These are phyloP conservation scores for Blastobotrys raffinosifermentans DNA, from an alignment of 1,139 yeast species.

Conservation along the genomic window DNA sequence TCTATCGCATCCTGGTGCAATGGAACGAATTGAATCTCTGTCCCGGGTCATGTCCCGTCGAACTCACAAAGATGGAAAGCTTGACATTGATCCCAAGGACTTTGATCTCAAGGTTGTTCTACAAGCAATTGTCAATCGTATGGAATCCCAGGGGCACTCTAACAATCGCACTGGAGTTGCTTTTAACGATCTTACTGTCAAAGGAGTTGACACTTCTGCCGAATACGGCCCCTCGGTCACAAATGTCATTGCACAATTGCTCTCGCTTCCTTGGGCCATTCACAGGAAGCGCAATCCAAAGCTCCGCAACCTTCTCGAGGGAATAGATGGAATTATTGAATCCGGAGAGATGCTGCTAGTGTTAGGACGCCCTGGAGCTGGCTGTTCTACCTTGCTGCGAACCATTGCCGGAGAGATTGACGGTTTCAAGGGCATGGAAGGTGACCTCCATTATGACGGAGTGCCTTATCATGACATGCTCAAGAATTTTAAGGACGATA, in stretches of 20 bases:
- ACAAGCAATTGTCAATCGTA: conserved; percentile 27
- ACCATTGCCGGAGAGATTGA: conserved; percentile 46
- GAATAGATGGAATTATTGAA: conserved; percentile 14
- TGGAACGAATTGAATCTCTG: conserved; percentile 37
- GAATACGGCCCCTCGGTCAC: conserved; percentile 47
- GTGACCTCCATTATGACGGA: conserved; percentile 48
- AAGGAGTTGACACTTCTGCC: conserved; percentile 48
- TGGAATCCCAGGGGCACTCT: conserved; percentile 40
- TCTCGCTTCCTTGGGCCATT: too few species aligned
- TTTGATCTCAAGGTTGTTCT: conserved; percentile 39
- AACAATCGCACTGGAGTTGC: conserved; percentile 47
- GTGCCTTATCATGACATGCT: conserved; percentile 44
- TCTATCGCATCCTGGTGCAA: conserved; percentile 27
- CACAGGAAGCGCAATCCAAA: too few species aligned
- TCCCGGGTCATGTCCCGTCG: conserved; percentile 40
- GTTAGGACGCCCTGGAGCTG: conserved; percentile 60
- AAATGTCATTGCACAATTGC: too few species aligned
- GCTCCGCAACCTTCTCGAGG: conserved; percentile 6
- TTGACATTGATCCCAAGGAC: conserved; percentile 37
- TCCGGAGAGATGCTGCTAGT: conserved; percentile 54
- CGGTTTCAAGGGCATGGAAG: conserved; percentile 32
- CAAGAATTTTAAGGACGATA: conserved; percentile 41
- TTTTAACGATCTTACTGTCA: conserved; percentile 41
- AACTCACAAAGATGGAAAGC: conserved; percentile 32
- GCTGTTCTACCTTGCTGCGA: conserved; percentile 54